These are phyloP conservation scores for Taphrina communis DNA, from an alignment of 1,139 yeast genomes.

Conservation along the genomic window DNA sequence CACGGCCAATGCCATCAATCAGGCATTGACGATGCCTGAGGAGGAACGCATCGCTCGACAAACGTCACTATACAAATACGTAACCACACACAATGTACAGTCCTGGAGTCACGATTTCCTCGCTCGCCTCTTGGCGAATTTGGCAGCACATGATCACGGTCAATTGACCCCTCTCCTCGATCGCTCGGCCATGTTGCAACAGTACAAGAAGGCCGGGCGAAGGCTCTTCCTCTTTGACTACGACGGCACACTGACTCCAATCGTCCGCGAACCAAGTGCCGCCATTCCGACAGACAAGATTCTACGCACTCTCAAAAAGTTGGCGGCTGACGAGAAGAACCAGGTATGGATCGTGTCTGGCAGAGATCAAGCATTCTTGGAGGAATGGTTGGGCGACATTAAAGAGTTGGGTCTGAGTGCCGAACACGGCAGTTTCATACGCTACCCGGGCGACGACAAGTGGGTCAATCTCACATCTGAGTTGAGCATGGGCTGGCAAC, in stretches of 20 bases:
- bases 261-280: constrained; percentile 96
- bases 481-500: constrained; percentile 94
- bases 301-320: constrained; percentile 62
- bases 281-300: constrained; percentile 89
- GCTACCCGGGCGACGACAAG: constrained; percentile 62
- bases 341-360: constrained; percentile 96
- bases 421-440: constrained; percentile 96
- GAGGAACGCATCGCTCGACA: constrained; percentile 49
- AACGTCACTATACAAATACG: constrained; percentile 67
- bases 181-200: constrained; percentile 64
- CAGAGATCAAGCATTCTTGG: constrained; percentile 87
- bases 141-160: constrained; percentile 55
- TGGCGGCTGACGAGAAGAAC: constrained; percentile 78
- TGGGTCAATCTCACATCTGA: constrained; percentile 88
- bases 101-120: constrained; percentile 77
- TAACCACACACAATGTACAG: constrained; percentile 75
- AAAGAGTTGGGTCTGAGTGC: constrained; percentile 80
- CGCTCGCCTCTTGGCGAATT: constrained; percentile 60
- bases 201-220: constrained; percentile 64
- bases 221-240: constrained; percentile 90
- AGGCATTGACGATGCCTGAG: constrained; percentile 62
- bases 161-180: constrained; percentile 86
- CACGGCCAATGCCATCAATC: constrained; percentile 81
- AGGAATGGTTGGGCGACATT: constrained; percentile 79
- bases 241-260: constrained; percentile 96